Evolutionary conservation across 306 rosid species (phyloP).

Genomic region (Lathyrus aphaca): DNA sequence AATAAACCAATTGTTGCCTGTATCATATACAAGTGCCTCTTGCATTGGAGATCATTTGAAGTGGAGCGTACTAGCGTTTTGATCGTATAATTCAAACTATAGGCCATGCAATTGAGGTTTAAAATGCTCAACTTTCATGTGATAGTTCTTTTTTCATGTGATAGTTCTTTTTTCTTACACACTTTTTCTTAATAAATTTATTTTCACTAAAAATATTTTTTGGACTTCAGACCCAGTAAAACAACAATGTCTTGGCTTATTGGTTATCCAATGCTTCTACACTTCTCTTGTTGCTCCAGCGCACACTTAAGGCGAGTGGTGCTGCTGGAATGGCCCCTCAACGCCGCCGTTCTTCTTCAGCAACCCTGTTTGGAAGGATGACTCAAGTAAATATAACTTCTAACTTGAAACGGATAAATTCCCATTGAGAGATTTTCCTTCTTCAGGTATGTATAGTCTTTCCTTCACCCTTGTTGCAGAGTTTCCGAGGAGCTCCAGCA

Average conservation of each 20-base stretch:
- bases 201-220: slow-evolving; percentile 35
- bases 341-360: slow-evolving; percentile 64
- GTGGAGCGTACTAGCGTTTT: slow-evolving; percentile 64
- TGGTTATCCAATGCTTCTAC: slow-evolving; percentile 66
- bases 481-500: slow-evolving; percentile 63
- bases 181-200: slow-evolving; percentile 24
- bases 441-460: slow-evolving; percentile 27
- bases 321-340: slow-evolving; percentile 72
- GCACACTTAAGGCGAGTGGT: slow-evolving; percentile 67
- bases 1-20: slow-evolving; percentile 63
- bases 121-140: slow-evolving; percentile 36
- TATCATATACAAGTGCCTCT: slow-evolving; percentile 59
- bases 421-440: slow-evolving; percentile 16
- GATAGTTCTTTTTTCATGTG: slow-evolving; percentile 18
- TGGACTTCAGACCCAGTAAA: slow-evolving; percentile 57
- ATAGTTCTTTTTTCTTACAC: too few species aligned
- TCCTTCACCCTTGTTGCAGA: slow-evolving; percentile 40
- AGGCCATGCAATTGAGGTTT: slow-evolving; percentile 64
- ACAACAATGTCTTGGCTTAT: slow-evolving; percentile 60
- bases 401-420: too few species aligned
- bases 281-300: slow-evolving; percentile 64
- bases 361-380: too few species aligned
- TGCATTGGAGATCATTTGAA: slow-evolving; percentile 76
- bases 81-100: slow-evolving; percentile 63
- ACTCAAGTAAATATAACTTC: too few species aligned